Evolutionary conservation across 768 basidiomycete genomes (phyloP).

Genomic region (Multifurca ochricompacta): DNA sequence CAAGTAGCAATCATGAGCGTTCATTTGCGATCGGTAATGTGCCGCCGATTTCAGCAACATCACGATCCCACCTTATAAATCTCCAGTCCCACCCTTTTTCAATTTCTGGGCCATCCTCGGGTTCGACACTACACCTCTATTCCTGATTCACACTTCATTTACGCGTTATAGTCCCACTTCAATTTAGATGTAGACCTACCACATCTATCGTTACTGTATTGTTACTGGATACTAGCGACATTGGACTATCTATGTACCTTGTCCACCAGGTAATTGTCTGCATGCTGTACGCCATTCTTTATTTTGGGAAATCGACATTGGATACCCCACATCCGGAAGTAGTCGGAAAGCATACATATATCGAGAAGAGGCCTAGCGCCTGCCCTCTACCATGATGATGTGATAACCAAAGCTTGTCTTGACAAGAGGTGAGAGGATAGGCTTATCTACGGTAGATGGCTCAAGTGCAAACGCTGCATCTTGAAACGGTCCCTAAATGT

Average conservation of each 20-base stretch:
- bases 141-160: background rate
- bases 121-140: slow-evolving; percentile 10
- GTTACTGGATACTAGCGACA: slow-evolving; percentile 14
- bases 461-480: slow-evolving; percentile 79
- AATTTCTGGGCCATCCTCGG: slow-evolving; percentile 4
- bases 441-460: slow-evolving; percentile 77
- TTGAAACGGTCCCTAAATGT: slow-evolving; percentile 58
- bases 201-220: slow-evolving; percentile 16
- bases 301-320: background rate
- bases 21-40: slow-evolving; percentile 8
- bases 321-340: background rate
- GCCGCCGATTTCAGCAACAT: slow-evolving; percentile 15
- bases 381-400: slow-evolving; percentile 87
- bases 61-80: slow-evolving; percentile 14
- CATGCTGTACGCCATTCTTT: slow-evolving; percentile 14
- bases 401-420: slow-evolving; percentile 85
- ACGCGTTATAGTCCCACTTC: background rate
- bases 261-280: slow-evolving; percentile 15
- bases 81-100: slow-evolving; percentile 3
- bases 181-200: slow-evolving; percentile 15
- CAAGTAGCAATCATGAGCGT: background rate
- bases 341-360: background rate
- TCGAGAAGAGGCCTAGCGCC: slow-evolving; percentile 34
- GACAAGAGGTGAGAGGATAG: slow-evolving; percentile 59
- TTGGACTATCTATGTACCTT: slow-evolving; percentile 16